Evolutionary conservation across 768 basidiomycete genomes (phyloP).

Genomic region (Suillus subalutaceus): DNA sequence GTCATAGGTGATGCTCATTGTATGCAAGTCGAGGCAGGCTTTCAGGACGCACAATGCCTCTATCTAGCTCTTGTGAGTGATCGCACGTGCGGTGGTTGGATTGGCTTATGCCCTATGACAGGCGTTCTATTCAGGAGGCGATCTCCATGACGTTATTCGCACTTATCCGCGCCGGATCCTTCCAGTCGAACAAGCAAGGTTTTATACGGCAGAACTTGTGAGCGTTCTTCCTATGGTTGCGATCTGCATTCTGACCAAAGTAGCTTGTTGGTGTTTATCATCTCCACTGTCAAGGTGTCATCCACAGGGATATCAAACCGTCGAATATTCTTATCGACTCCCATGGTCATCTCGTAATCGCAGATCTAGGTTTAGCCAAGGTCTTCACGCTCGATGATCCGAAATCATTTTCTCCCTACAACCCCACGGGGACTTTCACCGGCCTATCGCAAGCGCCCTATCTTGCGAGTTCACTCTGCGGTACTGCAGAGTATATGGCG

Average conservation of each 20-base stretch:
- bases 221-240: neutral
- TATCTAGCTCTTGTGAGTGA: conserved; percentile 17
- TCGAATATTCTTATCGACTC: conserved; percentile 59
- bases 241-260: neutral
- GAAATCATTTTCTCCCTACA: conserved; percentile 13
- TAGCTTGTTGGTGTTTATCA: conserved; percentile 36
- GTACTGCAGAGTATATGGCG: conserved; percentile 16
- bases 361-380: conserved; percentile 63
- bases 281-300: conserved; percentile 62
- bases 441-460: conserved; percentile 12
- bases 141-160: conserved; percentile 12
- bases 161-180: neutral
- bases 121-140: conserved; percentile 14
- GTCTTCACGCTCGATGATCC: conserved; percentile 15
- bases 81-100: neutral
- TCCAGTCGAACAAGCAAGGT: conserved; percentile 10
- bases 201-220: conserved; percentile 17
- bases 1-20: conserved; percentile 11
- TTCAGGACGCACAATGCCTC: conserved; percentile 16
- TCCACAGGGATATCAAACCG: conserved; percentile 73
- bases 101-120: neutral
- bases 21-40: conserved; percentile 16
- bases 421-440: neutral
- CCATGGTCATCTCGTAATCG: conserved; percentile 55
- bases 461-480: conserved; percentile 8